phyloP scores from a whole-genome alignment of 2,329 filamentous ascomycete species.

The Ascochyta fabae region DNA sequence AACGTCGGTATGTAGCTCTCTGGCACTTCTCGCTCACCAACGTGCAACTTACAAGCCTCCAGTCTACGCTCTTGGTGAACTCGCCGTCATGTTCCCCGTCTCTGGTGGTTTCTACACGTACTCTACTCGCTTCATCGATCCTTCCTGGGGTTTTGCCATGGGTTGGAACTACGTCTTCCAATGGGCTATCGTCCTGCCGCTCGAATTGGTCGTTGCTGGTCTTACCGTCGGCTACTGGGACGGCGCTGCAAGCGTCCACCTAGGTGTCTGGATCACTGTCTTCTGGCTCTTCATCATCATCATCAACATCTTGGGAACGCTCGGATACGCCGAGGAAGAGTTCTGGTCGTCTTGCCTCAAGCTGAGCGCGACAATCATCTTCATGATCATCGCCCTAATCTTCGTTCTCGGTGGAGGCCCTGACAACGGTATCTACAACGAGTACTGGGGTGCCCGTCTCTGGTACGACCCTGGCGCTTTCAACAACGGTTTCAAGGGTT shows the following conservation, averaged over 20 bases:
- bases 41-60: constrained; percentile 51
- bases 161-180: constrained; percentile 49
- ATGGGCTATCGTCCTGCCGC: constrained; percentile 48
- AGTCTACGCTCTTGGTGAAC: constrained; percentile 59
- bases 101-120: constrained; percentile 60
- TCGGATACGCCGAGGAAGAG: constrained; percentile 52
- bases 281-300: constrained; percentile 48
- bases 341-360: constrained; percentile 49
- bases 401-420: constrained; percentile 64
- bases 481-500: constrained; percentile 66
- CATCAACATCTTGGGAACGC: constrained; percentile 49
- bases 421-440: constrained; percentile 51
- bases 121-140: constrained; percentile 58
- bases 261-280: constrained; percentile 48
- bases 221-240: constrained; percentile 49
- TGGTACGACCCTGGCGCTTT: constrained; percentile 64
- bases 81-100: constrained; percentile 66
- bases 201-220: constrained; percentile 49
- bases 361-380: constrained; percentile 45
- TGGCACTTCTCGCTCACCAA: constrained; percentile 18
- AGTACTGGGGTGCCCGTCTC: constrained; percentile 66
- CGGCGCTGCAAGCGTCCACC: constrained; percentile 20
- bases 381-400: constrained; percentile 58
- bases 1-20: constrained; percentile 44
- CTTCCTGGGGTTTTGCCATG: constrained; percentile 52